Conservation (phyloP, 495 filamentous ascomycete genomes). For the Niebla homalea region DNA sequence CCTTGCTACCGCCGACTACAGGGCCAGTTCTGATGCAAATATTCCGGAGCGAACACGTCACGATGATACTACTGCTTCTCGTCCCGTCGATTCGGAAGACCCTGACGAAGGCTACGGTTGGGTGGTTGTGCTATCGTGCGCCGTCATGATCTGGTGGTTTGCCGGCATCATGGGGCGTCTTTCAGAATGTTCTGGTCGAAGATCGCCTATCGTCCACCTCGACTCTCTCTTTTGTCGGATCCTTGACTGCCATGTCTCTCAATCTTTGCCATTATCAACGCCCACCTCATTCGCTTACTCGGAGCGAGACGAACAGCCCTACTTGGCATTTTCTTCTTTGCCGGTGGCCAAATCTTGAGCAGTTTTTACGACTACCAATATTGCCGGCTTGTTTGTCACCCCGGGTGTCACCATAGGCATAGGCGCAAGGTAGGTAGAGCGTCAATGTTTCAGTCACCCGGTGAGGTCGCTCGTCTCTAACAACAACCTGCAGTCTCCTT, state of each 20-base stretch:
- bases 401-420: constrained; percentile 40
- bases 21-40: too few relatives aligned
- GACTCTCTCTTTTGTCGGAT: constrained; percentile 41
- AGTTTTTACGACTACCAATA: constrained; percentile 33
- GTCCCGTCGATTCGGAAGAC: background rate
- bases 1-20: too few relatives aligned
- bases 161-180: constrained; percentile 44
- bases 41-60: too few relatives aligned
- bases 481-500: background rate
- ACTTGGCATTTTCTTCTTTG: constrained; percentile 33
- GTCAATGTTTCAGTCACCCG: too few relatives aligned
- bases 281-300: constrained; percentile 34
- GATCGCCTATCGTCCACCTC: constrained; percentile 33
- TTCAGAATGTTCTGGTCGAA: constrained; percentile 41
- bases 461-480: too few relatives aligned
- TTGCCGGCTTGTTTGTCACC: constrained; percentile 43
- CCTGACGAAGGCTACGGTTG: constrained; percentile 50
- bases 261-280: constrained; percentile 35
- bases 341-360: constrained; percentile 34
- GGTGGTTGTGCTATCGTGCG: constrained; percentile 40
- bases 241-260: constrained; percentile 35
- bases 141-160: constrained; percentile 40
- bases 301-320: constrained; percentile 33
- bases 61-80: too few relatives aligned
- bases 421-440: constrained; percentile 14